These are phyloP conservation scores for Xylaria grammica DNA, from an alignment of 495 filamentous ascomycete species.

Conservation along the genomic window DNA sequence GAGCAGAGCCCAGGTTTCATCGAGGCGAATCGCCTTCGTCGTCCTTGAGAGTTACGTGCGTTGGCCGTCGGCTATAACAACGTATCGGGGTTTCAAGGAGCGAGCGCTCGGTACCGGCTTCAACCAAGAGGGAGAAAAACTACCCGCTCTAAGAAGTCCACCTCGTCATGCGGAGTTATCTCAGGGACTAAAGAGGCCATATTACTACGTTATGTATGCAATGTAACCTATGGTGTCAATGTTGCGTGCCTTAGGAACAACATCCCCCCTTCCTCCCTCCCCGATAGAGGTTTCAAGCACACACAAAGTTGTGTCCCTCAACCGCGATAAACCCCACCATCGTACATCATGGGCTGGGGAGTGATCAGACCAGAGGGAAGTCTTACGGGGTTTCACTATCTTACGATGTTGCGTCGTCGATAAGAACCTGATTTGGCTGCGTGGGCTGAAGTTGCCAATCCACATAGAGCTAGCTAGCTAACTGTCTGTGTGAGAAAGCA, in stretches of 20 bases:
- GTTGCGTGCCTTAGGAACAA: not conserved
- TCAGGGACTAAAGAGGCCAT: not conserved
- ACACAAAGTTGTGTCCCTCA: not conserved
- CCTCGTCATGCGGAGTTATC: slow-evolving; percentile 8
- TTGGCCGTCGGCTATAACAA: not conserved
- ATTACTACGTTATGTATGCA: slow-evolving; percentile 5
- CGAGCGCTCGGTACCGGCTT: not conserved
- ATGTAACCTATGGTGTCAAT: slow-evolving; percentile 15
- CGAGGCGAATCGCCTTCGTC: not conserved
- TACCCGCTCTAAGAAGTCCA: not conserved
- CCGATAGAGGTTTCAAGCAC: not conserved
- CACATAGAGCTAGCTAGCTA: no score
- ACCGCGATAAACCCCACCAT: slow-evolving; percentile 9
- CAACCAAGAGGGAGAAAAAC: not conserved
- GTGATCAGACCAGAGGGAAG: not conserved
- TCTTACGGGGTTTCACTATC: not conserved
- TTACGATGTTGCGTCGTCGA: not conserved
- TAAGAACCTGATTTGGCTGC: not conserved
- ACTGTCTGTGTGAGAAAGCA: not conserved
- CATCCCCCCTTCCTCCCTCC: not conserved
- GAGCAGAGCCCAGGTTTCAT: not conserved
- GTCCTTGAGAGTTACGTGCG: not conserved
- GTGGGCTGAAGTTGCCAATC: not conserved
- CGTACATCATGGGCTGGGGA: no score
- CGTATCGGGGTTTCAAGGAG: not conserved